Conservation (phyloP, 2,329 filamentous ascomycete species). For the Diplodia intermedia region DNA sequence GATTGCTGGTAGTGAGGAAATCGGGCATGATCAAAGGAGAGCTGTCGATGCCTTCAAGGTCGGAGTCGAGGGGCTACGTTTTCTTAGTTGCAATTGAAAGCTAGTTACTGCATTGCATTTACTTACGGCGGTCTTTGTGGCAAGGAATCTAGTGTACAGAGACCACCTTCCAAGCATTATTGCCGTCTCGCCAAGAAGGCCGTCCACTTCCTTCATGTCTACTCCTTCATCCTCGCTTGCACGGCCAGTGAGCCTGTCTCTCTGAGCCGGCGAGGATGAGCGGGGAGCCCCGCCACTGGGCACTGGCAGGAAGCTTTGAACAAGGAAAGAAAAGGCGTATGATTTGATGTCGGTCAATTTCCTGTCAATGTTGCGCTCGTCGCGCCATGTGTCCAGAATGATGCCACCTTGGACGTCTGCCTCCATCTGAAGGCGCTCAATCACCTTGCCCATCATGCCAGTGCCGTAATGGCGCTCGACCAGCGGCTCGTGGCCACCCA, state of each 20-base stretch:
- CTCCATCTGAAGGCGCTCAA: constrained; percentile 90
- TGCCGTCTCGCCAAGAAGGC: constrained; percentile 82
- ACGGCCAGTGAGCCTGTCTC: constrained; percentile 53
- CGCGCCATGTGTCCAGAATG: constrained; percentile 92
- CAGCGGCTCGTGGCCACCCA: constrained; percentile 87
- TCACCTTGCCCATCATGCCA: constrained; percentile 93
- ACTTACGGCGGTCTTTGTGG: constrained; percentile 81
- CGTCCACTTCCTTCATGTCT: constrained; percentile 96
- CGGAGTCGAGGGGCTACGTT: constrained; percentile 42
- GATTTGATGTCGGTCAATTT: constrained; percentile 95
- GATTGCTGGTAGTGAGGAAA: constrained; percentile 78
- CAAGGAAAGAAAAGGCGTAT: constrained; percentile 95
- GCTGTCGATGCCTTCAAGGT: constrained; percentile 62
- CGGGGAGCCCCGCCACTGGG: constrained; percentile 69
- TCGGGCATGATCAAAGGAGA: constrained; percentile 70
- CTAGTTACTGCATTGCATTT: constrained; percentile 35
- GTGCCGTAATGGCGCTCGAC: constrained; percentile 93
- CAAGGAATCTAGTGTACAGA: constrained; percentile 86
- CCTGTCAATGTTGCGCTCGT: constrained; percentile 83
- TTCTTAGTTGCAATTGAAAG: constrained; percentile 30
- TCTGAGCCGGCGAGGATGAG: constrained; percentile 75
- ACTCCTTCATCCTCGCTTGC: constrained; percentile 87
- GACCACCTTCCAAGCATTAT: constrained; percentile 95
- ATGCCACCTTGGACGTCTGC: constrained; percentile 97
- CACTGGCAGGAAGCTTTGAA: constrained; percentile 85